These are phyloP conservation scores for Jamesozyma piceae DNA, from an alignment of 805 yeast genomes.

Conservation along the genomic window DNA sequence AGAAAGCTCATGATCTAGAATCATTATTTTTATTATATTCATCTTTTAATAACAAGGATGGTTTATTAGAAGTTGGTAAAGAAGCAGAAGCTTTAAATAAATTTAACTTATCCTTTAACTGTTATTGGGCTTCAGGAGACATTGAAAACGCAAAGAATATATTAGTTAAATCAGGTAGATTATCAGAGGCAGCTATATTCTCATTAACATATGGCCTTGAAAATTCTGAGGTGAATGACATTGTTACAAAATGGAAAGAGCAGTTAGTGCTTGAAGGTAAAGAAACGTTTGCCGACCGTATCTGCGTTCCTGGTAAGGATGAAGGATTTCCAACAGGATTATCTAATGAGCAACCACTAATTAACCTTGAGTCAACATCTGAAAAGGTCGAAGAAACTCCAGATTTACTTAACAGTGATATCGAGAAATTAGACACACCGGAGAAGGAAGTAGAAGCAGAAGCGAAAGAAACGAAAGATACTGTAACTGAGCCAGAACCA, in stretches of 20 bases:
- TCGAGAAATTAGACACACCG: too few species aligned
- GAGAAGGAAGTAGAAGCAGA: slow-evolving; percentile 5
- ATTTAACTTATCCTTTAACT: slow-evolving; percentile 83
- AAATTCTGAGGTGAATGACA: slow-evolving; percentile 35
- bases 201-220: slow-evolving; percentile 56
- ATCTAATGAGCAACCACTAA: slow-evolving; percentile 27
- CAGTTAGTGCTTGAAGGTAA: slow-evolving; percentile 44
- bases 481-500: background rate
- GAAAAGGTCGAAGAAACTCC: slow-evolving; percentile 12
- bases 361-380: slow-evolving; percentile 33
- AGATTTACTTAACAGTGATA: too few species aligned
- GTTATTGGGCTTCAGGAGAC: slow-evolving; percentile 81
- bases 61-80: slow-evolving; percentile 54
- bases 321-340: slow-evolving; percentile 25
- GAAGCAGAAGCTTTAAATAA: slow-evolving; percentile 65
- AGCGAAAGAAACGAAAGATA: slow-evolving; percentile 3
- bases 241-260: slow-evolving; percentile 61
- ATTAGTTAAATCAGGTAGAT: slow-evolving; percentile 57
- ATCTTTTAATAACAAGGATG: slow-evolving; percentile 60
- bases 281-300: slow-evolving; percentile 49
- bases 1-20: slow-evolving; percentile 70
- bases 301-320: slow-evolving; percentile 36
- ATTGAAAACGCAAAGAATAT: slow-evolving; percentile 52
- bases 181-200: slow-evolving; percentile 78
- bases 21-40: slow-evolving; percentile 76